These are phyloP conservation scores for Tricholoma sp. DNA, from an alignment of 768 basidiomycete species.

Conservation along the genomic window DNA sequence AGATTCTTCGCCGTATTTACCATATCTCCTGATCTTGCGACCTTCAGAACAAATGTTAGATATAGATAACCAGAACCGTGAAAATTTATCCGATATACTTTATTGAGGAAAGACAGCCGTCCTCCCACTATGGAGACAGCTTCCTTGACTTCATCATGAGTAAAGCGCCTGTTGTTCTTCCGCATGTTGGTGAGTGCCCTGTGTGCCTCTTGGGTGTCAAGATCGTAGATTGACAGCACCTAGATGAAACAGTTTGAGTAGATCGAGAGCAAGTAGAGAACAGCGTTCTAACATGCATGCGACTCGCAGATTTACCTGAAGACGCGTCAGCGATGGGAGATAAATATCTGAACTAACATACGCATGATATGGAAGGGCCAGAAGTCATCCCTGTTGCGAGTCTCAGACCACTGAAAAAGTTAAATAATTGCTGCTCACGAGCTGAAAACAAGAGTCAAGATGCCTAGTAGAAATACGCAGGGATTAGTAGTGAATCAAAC, in stretches of 20 bases:
- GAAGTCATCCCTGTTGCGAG: slow-evolving; percentile 65
- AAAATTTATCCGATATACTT: slow-evolving; percentile 23
- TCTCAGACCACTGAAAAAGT: slow-evolving; percentile 10
- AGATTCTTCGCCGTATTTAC: slow-evolving; percentile 58
- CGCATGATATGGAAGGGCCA: slow-evolving; percentile 73
- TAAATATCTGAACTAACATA: slow-evolving; percentile 26
- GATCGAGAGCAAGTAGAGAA: background rate
- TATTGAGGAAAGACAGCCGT: slow-evolving; percentile 70
- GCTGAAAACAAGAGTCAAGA: slow-evolving; percentile 75
- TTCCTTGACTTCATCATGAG: slow-evolving; percentile 33
- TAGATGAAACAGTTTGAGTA: slow-evolving; percentile 18
- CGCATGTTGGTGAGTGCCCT: slow-evolving; percentile 55
- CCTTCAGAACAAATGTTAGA: slow-evolving; percentile 19
- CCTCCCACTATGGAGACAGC: slow-evolving; percentile 70
- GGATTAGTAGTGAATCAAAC: slow-evolving; percentile 2
- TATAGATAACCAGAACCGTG: background rate
- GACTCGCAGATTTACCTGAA: slow-evolving; percentile 62
- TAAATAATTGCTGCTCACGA: slow-evolving; percentile 39
- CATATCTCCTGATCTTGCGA: slow-evolving; percentile 59
- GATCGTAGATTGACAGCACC: slow-evolving; percentile 71
- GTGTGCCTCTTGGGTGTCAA: slow-evolving; percentile 52
- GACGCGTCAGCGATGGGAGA: slow-evolving; percentile 7
- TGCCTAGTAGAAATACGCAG: slow-evolving; percentile 36
- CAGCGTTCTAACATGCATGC: slow-evolving; percentile 56
- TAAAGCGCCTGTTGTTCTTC: slow-evolving; percentile 26